Evolutionary conservation across 371 early-diverging fungal species (phyloP).

Genomic region (Mortierella sp.): DNA sequence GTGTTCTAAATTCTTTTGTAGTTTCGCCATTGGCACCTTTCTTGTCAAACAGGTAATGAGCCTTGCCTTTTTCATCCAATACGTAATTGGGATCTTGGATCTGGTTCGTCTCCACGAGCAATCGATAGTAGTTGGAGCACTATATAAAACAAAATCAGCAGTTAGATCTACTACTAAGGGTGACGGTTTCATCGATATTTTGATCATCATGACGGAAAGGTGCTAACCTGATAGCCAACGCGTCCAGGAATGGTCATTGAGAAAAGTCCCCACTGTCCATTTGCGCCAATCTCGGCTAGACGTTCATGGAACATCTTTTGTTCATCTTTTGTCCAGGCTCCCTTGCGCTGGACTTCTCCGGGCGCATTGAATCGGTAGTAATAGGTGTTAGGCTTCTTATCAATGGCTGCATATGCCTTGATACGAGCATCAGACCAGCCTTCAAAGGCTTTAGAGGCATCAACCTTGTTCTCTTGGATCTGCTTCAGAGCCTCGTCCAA

Average conservation of each 20-base stretch:
- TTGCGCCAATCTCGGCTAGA: slow-evolving; percentile 87
- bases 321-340: slow-evolving; percentile 91
- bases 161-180: not conserved
- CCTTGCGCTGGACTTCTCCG: slow-evolving; percentile 92
- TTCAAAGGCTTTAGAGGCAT: slow-evolving; percentile 87
- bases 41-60: slow-evolving; percentile 88
- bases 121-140: slow-evolving; percentile 95
- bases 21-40: slow-evolving; percentile 84
- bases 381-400: slow-evolving; percentile 93
- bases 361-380: slow-evolving; percentile 97
- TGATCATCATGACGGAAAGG: not conserved
- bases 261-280: slow-evolving; percentile 97
- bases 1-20: slow-evolving; percentile 82
- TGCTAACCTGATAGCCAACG: slow-evolving; percentile 89
- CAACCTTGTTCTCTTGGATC: slow-evolving; percentile 77
- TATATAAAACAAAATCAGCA: slow-evolving; percentile 33
- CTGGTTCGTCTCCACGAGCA: slow-evolving; percentile 86
- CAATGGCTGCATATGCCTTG: slow-evolving; percentile 89
- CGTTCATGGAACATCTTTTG: slow-evolving; percentile 84
- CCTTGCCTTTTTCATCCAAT: slow-evolving; percentile 88
- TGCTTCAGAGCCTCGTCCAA: slow-evolving; percentile 92
- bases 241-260: slow-evolving; percentile 95
- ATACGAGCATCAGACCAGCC: slow-evolving; percentile 96
- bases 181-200: not conserved
- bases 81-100: slow-evolving; percentile 93